Conservation (phyloP, 495 filamentous ascomycete genomes). For the Penicillium antarcticum region DNA sequence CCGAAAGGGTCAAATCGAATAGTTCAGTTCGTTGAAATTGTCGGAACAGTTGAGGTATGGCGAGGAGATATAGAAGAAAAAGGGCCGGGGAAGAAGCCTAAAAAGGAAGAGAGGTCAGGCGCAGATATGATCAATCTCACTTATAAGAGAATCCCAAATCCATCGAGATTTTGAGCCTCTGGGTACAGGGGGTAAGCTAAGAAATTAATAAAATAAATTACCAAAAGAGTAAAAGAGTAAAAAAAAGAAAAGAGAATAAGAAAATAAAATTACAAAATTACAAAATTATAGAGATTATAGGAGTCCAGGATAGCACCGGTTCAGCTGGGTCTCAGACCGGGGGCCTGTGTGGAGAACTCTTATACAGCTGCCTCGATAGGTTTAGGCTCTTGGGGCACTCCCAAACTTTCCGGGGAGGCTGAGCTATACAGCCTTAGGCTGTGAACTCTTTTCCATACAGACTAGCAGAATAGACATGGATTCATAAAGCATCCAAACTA, state of each 20-base stretch:
- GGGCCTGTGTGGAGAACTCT: neutral
- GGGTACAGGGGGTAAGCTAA: conserved; percentile 6
- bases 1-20: neutral
- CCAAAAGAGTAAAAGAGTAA: neutral
- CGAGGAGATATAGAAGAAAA: neutral
- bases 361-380: conserved; percentile 20
- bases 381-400: conserved; percentile 9
- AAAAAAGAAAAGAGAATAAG: neutral
- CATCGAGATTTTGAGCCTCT: conserved; percentile 27
- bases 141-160: neutral
- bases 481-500: too few species aligned
- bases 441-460: too few species aligned
- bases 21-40: too few species aligned
- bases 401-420: neutral
- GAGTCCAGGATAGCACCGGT: conserved; percentile 5
- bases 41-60: neutral
- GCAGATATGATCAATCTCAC: conserved; percentile 1
- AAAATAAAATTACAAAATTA: neutral
- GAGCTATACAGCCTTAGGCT: too few species aligned
- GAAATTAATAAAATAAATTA: neutral
- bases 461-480: too few species aligned
- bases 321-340: neutral
- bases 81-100: neutral
- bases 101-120: neutral
- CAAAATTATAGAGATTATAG: neutral